Evolutionary conservation across 768 basidiomycete species (phyloP), one percentile per base, ranked within the genome.

Genomic region (Cantharellus anzutake): DNA sequence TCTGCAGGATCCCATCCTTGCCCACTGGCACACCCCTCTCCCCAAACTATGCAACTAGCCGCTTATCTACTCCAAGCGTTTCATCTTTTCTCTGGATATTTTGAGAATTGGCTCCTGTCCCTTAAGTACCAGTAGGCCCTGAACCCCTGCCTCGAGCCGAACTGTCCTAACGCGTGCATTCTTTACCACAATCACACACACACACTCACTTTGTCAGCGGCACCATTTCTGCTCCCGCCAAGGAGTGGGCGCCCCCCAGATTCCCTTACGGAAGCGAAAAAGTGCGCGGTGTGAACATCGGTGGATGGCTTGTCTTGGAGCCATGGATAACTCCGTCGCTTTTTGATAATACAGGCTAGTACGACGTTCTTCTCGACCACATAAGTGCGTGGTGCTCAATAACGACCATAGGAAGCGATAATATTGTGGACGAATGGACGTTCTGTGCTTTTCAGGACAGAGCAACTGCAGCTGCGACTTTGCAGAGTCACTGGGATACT

Each of bases 401-500:
- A 29, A 29, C 20, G 20, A 29, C 20, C 20, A 29, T 29, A 29
- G 20, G 20, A 72, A 60, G 58, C 38, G 37, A 40, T 41, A 42
- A 29, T 20, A 56, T 60, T 16, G 51, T 62, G 29, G 51, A 60
- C 34, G 60, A 59, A 56, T 62, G 48, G 16, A 62, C 65, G 20
- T 63, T 58, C 59, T 48, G 55, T 37, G 41, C 3, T 11, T 59
- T 42, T 35, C 59, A 64, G 40, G 52, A 11, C 29, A 51, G 52
- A 4, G 16, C 40, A 42, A 48, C 29, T 14, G 59, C 61, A 7
- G 4, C 41, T 5, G 41, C 41, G 20, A 4, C 41, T 44, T 60
- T 56, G n/a, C 42, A 39, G 61, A 72, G 75, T 52, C 87, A 88
- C 67, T 90, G 87, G 86, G 69, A 84, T 63, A 71, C 71, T 0